Evolutionary conservation across 352 stramenopile genomes (phyloP).

Genomic region (Phytophthora chlamydospora): DNA sequence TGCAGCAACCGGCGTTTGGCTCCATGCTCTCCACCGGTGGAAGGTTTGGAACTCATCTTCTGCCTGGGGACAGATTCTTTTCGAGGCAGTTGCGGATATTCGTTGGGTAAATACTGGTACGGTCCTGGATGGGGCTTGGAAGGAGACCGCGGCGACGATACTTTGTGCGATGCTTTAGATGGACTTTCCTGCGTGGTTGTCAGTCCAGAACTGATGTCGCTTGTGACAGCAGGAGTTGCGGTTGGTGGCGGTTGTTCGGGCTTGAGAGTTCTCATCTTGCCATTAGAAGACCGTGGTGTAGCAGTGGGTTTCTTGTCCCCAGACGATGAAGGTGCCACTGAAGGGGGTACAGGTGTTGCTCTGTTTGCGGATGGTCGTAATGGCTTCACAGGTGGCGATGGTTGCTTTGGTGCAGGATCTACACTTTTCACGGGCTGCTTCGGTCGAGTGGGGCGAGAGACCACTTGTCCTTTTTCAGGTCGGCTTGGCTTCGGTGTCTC

Average conservation of each 20-base stretch:
- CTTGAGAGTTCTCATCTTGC: constrained; percentile 2
- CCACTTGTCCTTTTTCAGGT: background rate
- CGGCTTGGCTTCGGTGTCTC: constrained; percentile 2
- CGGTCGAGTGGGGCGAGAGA: constrained; percentile 2
- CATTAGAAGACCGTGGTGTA: constrained; percentile 2
- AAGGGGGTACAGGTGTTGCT: background rate
- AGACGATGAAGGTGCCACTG: background rate
- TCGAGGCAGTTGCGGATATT: constrained; percentile 37
- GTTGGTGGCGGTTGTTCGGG: background rate
- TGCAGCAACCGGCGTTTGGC: constrained; percentile 40
- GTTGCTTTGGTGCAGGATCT: background rate
- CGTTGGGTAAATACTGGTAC: constrained; percentile 24
- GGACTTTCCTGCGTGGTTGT: constrained; percentile 3
- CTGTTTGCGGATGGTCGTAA: constrained; percentile 13
- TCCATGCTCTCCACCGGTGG: constrained; percentile 15
- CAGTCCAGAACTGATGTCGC: background rate
- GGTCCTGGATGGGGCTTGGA: constrained; percentile 2
- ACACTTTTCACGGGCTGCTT: constrained; percentile 3
- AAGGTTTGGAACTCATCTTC: constrained; percentile 32
- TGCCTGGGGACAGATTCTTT: constrained; percentile 59
- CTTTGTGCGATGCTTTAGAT: constrained; percentile 7
- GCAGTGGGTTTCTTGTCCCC: background rate
- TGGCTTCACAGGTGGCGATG: constrained; percentile 11
- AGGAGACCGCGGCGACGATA: constrained; percentile 18
- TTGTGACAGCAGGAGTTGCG: background rate